These are phyloP conservation scores for Meyerozyma carpophila DNA, from an alignment of 1,139 yeast species.

Conservation along the genomic window DNA sequence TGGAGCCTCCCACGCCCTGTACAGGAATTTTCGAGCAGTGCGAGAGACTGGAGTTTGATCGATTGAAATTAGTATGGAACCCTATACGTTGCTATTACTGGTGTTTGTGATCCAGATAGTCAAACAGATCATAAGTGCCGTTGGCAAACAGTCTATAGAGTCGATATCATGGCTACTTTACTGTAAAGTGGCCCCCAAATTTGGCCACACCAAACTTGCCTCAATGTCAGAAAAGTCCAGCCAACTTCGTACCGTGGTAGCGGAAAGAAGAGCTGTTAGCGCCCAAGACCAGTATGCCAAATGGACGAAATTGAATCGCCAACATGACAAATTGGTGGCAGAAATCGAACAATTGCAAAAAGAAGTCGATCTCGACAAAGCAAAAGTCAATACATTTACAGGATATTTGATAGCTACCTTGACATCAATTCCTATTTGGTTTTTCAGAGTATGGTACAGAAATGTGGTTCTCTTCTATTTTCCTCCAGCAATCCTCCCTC, in stretches of 20 bases:
- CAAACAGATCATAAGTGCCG: constrained; percentile 23
- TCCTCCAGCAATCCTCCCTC: constrained; percentile 56
- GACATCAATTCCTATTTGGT: constrained; percentile 44
- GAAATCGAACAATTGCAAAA: constrained; percentile 44
- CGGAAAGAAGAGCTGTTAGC: constrained; percentile 56
- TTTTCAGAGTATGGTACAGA: constrained; percentile 52
- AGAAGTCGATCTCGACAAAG: constrained; percentile 30
- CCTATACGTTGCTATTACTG: constrained; percentile 13
- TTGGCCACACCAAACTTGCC: constrained; percentile 24
- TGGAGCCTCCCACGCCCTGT: not conserved
- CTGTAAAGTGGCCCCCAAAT: constrained; percentile 27
- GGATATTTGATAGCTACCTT: constrained; percentile 20
- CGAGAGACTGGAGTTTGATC: no score
- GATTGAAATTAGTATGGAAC: not conserved
- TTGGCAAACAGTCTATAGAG: constrained; percentile 34
- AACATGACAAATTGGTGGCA: constrained; percentile 50
- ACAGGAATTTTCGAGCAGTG: not conserved
- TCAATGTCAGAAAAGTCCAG: constrained; percentile 33
- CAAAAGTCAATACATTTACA: constrained; percentile 29
- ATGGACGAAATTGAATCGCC: constrained; percentile 90
- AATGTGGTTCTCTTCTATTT: constrained; percentile 56
- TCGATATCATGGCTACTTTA: constrained; percentile 38
- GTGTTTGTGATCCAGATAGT: constrained; percentile 27
- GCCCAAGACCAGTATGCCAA: constrained; percentile 94
- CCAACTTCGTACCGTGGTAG: constrained; percentile 44